Evolutionary conservation across 805 yeast species (phyloP).

Genomic region (Candida khao-thaluensis): DNA sequence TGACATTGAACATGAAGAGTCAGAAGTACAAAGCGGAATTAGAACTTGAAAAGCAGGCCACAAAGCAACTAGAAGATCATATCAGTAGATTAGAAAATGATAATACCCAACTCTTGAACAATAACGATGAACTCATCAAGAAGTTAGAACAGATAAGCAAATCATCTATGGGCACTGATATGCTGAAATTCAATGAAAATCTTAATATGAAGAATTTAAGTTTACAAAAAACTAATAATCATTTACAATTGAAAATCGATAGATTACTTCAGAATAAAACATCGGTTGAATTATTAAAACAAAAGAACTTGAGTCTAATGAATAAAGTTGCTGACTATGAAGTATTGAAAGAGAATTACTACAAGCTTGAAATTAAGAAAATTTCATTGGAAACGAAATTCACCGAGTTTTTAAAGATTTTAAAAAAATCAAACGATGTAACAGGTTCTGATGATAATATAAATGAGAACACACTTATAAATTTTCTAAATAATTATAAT

Average conservation of each 20-base stretch:
- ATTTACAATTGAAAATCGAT: conserved; percentile 53
- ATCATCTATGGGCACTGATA: conserved; percentile 9
- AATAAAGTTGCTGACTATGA: conserved; percentile 40
- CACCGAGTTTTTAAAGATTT: conserved; percentile 44
- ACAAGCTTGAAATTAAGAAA: conserved; percentile 51
- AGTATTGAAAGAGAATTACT: conserved; percentile 42
- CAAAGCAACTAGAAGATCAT: conserved; percentile 40
- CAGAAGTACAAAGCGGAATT: conserved; percentile 32
- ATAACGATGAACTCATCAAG: conserved; percentile 31
- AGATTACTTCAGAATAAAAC: conserved; percentile 48
- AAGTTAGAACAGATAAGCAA: conserved; percentile 20
- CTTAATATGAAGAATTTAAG: conserved; percentile 31
- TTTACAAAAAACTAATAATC: conserved; percentile 49
- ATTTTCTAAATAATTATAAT: conserved; percentile 11
- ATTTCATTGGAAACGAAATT: conserved; percentile 46
- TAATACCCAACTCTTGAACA: conserved; percentile 16
- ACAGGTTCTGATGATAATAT: background rate
- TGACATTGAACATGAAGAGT: conserved; percentile 15
- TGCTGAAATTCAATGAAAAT: conserved; percentile 17
- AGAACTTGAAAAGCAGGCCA: conserved; percentile 32
- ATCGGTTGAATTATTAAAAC: conserved; percentile 52
- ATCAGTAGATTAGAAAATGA: conserved; percentile 26
- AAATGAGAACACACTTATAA: conserved; percentile 14
- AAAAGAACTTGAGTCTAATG: conserved; percentile 48
- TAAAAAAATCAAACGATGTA: conserved; percentile 4